Evolutionary conservation across 768 basidiomycete species (phyloP), one percentile per base, ranked within the genome.

Genomic region (Wakefieldia striispora): DNA sequence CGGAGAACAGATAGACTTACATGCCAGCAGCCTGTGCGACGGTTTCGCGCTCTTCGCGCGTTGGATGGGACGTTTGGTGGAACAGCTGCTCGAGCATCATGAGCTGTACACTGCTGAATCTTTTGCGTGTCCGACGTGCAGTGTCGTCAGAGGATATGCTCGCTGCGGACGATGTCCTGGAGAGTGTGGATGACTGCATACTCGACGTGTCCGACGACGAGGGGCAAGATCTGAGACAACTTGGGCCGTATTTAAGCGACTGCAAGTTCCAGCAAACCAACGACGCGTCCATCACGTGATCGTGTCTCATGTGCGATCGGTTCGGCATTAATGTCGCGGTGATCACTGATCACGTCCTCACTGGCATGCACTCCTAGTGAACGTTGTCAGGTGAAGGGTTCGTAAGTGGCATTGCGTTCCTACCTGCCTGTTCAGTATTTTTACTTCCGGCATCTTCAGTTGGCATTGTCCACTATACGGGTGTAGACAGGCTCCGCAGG

Each of bases 21-120:
- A 88, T 86, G 62, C 72, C 75, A 12, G 82, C 82, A 11, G 79
- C 71, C 37, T 65, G 73, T 9, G 85, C 85, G 37, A 86, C 74
- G 0, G 72, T 65, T 54, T 88, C 86, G 54, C 86, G 80, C 54
- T 88, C 81, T 52, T 83, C 82, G 31, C 86, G 78, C n/a, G 84
- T 84, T 5, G 86, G 86, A 61, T 88, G 86, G 0, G 84, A 85
- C 49, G 78, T 80, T 53, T 78, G 75, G 67, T 85, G 85, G 62
- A 83, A 88, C 38, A 88, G 77, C 53, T 83, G 77, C 66, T 88
- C 86, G 49, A 88, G 79, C 72, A 86, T 76, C 55, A 79, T 79
- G 59, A 88, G 79, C 69, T 88, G 86, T 14, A 70, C 71, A 54
- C 77, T 82, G 40, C 77, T 81, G 66, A 88, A 88, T 2, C 86